Conservation (phyloP, 306 rosid genomes). For the Fragaria iinumae region DNA sequence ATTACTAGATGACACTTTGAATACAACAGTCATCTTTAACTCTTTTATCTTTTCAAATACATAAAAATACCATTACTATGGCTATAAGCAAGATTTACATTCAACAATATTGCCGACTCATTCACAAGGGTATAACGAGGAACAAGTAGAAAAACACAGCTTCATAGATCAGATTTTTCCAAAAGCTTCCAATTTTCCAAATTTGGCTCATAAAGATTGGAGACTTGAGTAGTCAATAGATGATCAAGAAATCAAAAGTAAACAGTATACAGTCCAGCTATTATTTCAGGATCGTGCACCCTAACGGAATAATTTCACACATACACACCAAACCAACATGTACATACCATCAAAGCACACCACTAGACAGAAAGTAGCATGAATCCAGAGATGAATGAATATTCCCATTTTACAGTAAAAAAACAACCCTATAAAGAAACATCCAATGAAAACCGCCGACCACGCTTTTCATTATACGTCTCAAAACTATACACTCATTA, state of each 20-base stretch:
- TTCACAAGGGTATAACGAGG: background rate
- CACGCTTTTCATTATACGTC: background rate
- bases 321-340: background rate
- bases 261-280: background rate
- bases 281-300: background rate
- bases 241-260: background rate
- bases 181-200: background rate
- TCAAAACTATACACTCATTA: background rate
- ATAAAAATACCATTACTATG: background rate
- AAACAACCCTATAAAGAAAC: background rate
- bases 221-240: constrained; percentile 1
- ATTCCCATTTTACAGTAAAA: background rate
- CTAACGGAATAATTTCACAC: constrained; percentile 10
- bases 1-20: background rate
- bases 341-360: background rate
- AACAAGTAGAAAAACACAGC: background rate
- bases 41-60: background rate
- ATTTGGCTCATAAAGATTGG: constrained; percentile 3
- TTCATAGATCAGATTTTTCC: background rate
- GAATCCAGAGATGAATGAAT: background rate
- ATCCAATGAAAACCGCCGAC: background rate
- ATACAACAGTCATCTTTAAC: background rate
- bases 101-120: background rate
- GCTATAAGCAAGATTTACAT: background rate
- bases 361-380: background rate